A percentile compares a stretch with the other conserved stretches of the same genome.
These are phyloP conservation scores for Cucurbitaria berberidis DNA, from an alignment of 2,329 filamentous ascomycete species.

Conservation along the genomic window DNA sequence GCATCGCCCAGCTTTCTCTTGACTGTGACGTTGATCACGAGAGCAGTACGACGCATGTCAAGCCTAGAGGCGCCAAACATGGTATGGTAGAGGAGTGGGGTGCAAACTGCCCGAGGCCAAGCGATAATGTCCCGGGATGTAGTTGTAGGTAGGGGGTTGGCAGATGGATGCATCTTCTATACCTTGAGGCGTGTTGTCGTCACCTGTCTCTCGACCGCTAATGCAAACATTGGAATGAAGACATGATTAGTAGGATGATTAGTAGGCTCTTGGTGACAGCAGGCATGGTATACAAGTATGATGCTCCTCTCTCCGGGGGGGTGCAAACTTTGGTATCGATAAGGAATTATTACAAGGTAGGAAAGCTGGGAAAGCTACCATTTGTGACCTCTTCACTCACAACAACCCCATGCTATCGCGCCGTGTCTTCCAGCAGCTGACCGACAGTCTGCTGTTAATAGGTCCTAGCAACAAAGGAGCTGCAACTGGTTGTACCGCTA, in stretches of 20 bases:
- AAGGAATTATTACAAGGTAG: not conserved
- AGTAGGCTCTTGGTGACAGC: not conserved
- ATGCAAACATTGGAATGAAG: too few species aligned
- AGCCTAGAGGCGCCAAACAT: too few species aligned
- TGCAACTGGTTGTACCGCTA: slow-evolving; percentile 16
- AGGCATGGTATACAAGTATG: not conserved
- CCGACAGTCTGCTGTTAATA: slow-evolving; percentile 42
- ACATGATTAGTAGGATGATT: too few species aligned
- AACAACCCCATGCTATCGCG: slow-evolving; percentile 45
- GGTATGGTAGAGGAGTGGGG: slow-evolving; percentile 21
- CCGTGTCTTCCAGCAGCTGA: slow-evolving; percentile 45
- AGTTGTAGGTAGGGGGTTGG: too few species aligned
- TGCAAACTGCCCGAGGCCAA: slow-evolving; percentile 27
- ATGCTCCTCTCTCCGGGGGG: too few species aligned
- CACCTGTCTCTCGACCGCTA: too few species aligned
- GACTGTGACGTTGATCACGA: slow-evolving; percentile 10
- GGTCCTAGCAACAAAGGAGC: slow-evolving; percentile 12
- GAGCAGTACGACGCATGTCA: slow-evolving; percentile 6
- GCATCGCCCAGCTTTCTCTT: slow-evolving; percentile 9
- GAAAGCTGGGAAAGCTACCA: not conserved
- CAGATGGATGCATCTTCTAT: too few species aligned
- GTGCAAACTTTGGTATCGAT: not conserved
- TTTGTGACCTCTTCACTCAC: not conserved
- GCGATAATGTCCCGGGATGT: slow-evolving; percentile 56
- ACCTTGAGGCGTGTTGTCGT: too few species aligned